phyloP scores from a whole-genome alignment of 768 basidiomycete species.

The Agaricus blazei region DNA sequence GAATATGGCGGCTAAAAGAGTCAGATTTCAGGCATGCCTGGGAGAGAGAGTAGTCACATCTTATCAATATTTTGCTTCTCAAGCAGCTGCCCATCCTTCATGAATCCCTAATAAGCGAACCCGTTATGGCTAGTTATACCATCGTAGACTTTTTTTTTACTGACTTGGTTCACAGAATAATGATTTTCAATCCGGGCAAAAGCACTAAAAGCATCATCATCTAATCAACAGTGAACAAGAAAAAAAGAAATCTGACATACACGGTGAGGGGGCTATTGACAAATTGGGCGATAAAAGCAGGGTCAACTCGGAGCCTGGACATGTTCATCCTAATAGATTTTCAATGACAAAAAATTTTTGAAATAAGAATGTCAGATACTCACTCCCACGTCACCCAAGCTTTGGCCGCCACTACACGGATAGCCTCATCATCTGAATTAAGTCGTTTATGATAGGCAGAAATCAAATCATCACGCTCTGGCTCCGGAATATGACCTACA shows the following conservation, averaged over 20 bases:
- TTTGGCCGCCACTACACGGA: slow-evolving; percentile 63
- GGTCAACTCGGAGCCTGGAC: slow-evolving; percentile 69
- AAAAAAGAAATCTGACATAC: slow-evolving; percentile 29
- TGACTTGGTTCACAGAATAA: slow-evolving; percentile 78
- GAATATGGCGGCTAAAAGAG: slow-evolving; percentile 72
- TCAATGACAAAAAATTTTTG: background rate
- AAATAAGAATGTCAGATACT: slow-evolving; percentile 21
- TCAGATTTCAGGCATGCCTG: background rate
- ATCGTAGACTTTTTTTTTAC: slow-evolving; percentile 12
- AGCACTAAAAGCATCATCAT: slow-evolving; percentile 39
- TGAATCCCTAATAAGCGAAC: slow-evolving; percentile 56
- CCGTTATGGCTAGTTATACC: background rate
- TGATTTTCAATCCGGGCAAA: slow-evolving; percentile 92
- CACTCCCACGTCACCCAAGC: slow-evolving; percentile 95
- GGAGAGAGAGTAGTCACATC: slow-evolving; percentile 47
- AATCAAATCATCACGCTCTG: slow-evolving; percentile 73
- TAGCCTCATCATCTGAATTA: slow-evolving; percentile 64
- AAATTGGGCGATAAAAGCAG: slow-evolving; percentile 60
- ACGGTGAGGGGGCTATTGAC: slow-evolving; percentile 71
- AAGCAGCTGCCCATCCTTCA: slow-evolving; percentile 86
- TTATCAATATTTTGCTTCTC: slow-evolving; percentile 82
- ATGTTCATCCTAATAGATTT: slow-evolving; percentile 65
- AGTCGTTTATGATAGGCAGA: slow-evolving; percentile 80
- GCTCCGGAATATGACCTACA: slow-evolving; percentile 72
- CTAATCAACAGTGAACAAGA: background rate